Conservation (phyloP, 208 protist species). For the Spongospora subterranea region DNA sequence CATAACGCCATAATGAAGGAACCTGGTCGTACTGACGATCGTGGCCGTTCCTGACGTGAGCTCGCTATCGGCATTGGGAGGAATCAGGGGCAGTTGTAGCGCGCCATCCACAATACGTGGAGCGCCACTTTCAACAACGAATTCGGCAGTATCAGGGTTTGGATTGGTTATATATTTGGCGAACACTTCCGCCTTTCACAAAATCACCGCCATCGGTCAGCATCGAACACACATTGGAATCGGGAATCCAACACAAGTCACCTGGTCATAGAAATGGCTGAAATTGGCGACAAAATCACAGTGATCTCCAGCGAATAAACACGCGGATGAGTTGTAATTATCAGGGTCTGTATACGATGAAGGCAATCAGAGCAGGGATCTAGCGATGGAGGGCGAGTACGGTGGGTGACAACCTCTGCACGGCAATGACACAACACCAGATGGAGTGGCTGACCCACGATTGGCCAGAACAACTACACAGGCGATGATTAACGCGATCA, state of each 20-base stretch:
- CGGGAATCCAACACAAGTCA: not conserved
- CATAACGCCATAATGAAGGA: conserved; percentile 4
- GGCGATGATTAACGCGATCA: too few species aligned
- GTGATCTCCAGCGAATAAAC: conserved; percentile 40
- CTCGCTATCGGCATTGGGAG: not conserved
- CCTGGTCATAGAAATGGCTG: conserved; percentile 8
- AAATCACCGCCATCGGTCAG: not conserved
- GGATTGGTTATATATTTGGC: not conserved
- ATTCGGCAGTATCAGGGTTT: not conserved
- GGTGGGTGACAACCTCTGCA: too few species aligned
- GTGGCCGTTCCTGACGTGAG: not conserved
- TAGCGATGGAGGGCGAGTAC: too few species aligned
- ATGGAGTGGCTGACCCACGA: too few species aligned
- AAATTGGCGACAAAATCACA: conserved; percentile 29
- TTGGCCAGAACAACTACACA: too few species aligned
- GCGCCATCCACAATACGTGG: not conserved
- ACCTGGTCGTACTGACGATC: conserved; percentile 31
- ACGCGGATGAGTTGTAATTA: conserved; percentile 19
- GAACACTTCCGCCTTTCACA: not conserved
- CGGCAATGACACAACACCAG: not conserved
- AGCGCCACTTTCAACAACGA: conserved; percentile 44
- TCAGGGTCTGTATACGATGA: conserved; percentile 6
- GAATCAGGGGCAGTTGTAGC: not conserved
- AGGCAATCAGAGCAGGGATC: not conserved
- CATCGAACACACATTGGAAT: not conserved